Evolutionary conservation across 192 early-diverging fungal genomes (phyloP).

Genomic region (Podila clonocystis): DNA sequence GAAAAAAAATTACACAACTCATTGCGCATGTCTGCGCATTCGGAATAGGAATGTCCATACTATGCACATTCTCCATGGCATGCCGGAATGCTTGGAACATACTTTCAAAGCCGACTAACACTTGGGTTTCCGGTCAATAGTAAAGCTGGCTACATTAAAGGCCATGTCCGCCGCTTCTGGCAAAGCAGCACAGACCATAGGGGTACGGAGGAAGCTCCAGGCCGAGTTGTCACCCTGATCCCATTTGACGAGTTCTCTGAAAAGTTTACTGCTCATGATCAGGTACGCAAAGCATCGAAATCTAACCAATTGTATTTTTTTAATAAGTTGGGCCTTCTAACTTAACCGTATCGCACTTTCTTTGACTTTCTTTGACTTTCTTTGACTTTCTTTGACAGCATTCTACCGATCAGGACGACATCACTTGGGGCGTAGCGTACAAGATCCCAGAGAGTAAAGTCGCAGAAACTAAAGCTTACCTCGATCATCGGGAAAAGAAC

Average conservation of each 20-base stretch:
- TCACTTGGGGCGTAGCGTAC: constrained; percentile 87
- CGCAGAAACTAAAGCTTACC: constrained; percentile 71
- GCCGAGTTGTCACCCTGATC: constrained; percentile 89
- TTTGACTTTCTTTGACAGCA: constrained; percentile 14
- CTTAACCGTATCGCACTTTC: background rate
- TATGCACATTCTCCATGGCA: no score
- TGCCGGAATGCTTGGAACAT: no score
- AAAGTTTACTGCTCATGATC: constrained; percentile 59
- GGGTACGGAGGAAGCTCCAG: constrained; percentile 79
- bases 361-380: background rate
- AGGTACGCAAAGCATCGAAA: constrained; percentile 42
- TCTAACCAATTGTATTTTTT: background rate
- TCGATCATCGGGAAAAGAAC: constrained; percentile 92
- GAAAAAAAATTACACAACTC: background rate
- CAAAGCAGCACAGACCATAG: constrained; percentile 89
- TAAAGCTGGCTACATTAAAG: constrained; percentile 72
- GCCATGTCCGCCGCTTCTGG: constrained; percentile 81
- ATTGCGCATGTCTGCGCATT: no score
- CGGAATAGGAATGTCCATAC: no score
- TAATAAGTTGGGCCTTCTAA: background rate
- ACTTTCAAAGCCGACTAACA: background rate
- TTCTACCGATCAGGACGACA: constrained; percentile 54
- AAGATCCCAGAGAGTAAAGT: constrained; percentile 75
- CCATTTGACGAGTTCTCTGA: constrained; percentile 68
- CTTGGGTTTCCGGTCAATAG: constrained; percentile 5